Conservation (phyloP, 345 rosid species). For the Eucalyptus brandiana region DNA sequence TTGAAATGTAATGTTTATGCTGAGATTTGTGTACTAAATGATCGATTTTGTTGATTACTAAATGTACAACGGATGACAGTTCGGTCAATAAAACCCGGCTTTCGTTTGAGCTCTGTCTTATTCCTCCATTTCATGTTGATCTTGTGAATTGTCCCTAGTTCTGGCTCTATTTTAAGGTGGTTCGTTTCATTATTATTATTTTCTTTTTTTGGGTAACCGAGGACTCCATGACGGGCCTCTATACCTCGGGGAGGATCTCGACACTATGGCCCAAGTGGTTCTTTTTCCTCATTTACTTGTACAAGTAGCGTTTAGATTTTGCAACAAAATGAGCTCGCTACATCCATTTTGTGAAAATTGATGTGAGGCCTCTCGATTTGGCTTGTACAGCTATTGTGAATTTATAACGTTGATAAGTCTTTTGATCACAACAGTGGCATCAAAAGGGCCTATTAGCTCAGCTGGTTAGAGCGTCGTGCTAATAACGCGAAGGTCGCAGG, state of each 20-base stretch:
- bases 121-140: neutral
- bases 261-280: too few relatives aligned
- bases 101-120: neutral
- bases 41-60: neutral
- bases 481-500: constrained; percentile 90
- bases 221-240: fast-evolving
- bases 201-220: too few relatives aligned
- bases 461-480: constrained; percentile 94
- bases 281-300: too few relatives aligned
- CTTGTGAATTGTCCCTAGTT: neutral
- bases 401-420: fast-evolving
- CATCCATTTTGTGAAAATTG: neutral
- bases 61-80: neutral
- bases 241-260: too few relatives aligned
- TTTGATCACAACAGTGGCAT: neutral
- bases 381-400: fast-evolving
- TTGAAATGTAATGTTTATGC: neutral
- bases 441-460: constrained; percentile 12
- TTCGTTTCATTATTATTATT: neutral
- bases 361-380: fast-evolving
- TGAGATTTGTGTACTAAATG: neutral
- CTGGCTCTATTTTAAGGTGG: neutral
- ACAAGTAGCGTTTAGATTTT: neutral
- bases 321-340: neutral
- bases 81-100: neutral